Percentiles rank a stretch among this genome's conserved stretches.
Evolutionary conservation across 2,329 filamentous ascomycete genomes (phyloP).

Genomic region (Fusarium verrucosum): DNA sequence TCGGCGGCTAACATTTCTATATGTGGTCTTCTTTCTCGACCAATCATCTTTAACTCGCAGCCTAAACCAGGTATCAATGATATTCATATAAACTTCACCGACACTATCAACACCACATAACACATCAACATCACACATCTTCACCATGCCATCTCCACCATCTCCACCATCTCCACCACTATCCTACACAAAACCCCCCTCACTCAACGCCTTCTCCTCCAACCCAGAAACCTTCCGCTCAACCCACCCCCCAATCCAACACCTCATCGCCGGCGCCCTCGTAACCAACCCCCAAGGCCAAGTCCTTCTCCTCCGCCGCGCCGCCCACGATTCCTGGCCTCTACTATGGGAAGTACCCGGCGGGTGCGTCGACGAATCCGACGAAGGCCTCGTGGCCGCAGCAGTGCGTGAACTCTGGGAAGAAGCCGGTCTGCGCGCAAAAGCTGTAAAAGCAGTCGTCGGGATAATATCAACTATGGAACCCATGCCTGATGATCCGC

Average conservation of each 20-base stretch:
- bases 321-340: conserved; percentile 43
- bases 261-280: conserved; percentile 41
- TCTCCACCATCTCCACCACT: conserved; percentile 14
- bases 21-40: conserved; percentile 10
- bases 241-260: conserved; percentile 33
- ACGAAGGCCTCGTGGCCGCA: conserved; percentile 36
- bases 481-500: conserved; percentile 6
- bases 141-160: conserved; percentile 8
- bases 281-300: conserved; percentile 34
- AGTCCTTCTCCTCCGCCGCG: conserved; percentile 41
- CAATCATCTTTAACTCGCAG: conserved; percentile 28
- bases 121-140: neutral
- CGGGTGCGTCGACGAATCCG: conserved; percentile 36
- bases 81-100: conserved; percentile 4
- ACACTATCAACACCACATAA: neutral
- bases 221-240: conserved; percentile 30
- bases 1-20: neutral
- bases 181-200: conserved; percentile 28
- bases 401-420: conserved; percentile 58
- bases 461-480: conserved; percentile 1
- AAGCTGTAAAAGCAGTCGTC: conserved; percentile 39
- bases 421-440: conserved; percentile 53
- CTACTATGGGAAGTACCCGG: conserved; percentile 42
- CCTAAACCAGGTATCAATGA: conserved; percentile 26
- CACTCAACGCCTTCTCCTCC: conserved; percentile 23